Evolutionary conservation across 176 grass and related monocot species (phyloP), one percentile per base, ranked within the genome.

Genomic region (Sorghum bicolor): DNA sequence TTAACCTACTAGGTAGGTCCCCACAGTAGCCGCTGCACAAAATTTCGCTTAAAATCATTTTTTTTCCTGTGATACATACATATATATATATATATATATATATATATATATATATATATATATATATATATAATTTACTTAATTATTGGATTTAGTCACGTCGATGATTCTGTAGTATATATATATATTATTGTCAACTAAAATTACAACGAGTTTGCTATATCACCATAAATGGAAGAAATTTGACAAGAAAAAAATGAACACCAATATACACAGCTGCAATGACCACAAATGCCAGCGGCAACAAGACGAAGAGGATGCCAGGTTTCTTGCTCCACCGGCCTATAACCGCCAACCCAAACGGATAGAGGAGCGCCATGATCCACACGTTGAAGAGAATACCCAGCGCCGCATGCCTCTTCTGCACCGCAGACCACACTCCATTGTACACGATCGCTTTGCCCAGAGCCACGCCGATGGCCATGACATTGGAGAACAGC

Each of bases 301-400:
- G 80, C 2, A 82, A 20, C 26, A 82, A 6, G 67, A 82, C 11
- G n/a, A 72, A 31, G 17, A 82, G 67, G 52, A 72, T 44, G 8
- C 0, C 0, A 1, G 80, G 30, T 4, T n/a, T 44, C 53, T 73
- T 73, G 50, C 68, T 57, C 37, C 69, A 31, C 1, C 69, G 37
- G 0, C 80, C 80, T 3, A 82, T 33, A 17, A 82, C 2, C 3
- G 80, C 80, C 10, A 82, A 1, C 2, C 8, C 80, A 32, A 82
- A 82, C 0, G 80, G 80, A 3, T 82, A 14, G 6, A 82, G 25
- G 9, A 82, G 53, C 4, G 8, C 10, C 68, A 82, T 62, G 36
- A 82, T 44, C 80, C 80, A 73, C 10, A 73, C 1, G 25, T 82
- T 82, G 68, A 82, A 82, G 25, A 73, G 37, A 3, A 73, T 3